Evolutionary conservation across 208 protist genomes (phyloP), one percentile per base, ranked within the genome.

Genomic region (Wallacemonas collosoma): DNA sequence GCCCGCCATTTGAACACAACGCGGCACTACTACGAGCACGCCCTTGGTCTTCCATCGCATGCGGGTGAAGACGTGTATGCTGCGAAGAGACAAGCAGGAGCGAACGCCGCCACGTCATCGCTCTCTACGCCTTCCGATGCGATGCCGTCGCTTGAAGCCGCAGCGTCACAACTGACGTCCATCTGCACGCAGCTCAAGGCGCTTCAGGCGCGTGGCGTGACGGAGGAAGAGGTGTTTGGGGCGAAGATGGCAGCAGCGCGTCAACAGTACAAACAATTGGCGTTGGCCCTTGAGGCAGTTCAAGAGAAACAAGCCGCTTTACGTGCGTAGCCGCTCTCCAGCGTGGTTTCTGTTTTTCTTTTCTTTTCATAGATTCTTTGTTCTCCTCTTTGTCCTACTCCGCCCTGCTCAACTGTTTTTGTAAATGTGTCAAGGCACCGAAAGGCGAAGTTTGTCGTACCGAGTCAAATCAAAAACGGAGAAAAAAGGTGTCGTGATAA

Each of bases 231-330:
- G 3, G 41, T 12, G 41, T 65, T 65, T 48, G 60, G 6, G 6
- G 40, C 6, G 9, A 48, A 45, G 40, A 65, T 65, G 60, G 3
- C 11, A 0, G 60, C 38, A 17, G 60, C 60, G 38, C 60, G 43
- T 11, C n/a, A 35, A 4, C 36, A 79, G 65, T 43, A 74, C 26
- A 41, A 39, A 14, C 48, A 72, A 73, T 47, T 82, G 11, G 57
- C 56, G 51, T 44, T 58, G 7, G 72, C 69, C 40, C 61, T 79
- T 55, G 44, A 39, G 17, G 44, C 36, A n/a, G 71, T 82, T 6
- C 65, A 76, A 15, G 70, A 75, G 35, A 75, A 61, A 58, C 63
- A 78, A 1, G 56, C 72, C 2, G 3, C 77, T 1, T 54, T 60
- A 6, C 26, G 11, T 17, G 14, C 15, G 11, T 57, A 38, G 53